phyloP scores from a whole-genome alignment of 2,329 filamentous ascomycete genomes.

The Sporothrix phasma region DNA sequence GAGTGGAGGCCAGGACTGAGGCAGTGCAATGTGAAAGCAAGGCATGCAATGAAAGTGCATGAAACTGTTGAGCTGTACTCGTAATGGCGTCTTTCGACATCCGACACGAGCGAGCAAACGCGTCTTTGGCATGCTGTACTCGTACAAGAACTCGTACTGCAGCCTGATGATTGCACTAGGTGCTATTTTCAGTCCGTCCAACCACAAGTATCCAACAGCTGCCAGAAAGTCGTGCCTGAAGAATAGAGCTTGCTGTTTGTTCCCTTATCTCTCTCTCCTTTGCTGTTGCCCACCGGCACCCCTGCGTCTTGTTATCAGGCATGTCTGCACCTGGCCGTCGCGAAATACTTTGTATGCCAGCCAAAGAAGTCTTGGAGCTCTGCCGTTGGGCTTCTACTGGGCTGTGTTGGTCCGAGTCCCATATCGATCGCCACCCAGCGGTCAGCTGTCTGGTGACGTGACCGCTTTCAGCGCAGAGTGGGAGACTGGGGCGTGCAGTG shows the following conservation, averaged over 20 bases:
- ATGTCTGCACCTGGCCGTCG: no score
- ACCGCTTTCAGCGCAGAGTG: background rate
- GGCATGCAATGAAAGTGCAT: background rate
- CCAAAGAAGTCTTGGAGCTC: background rate
- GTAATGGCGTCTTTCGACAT: background rate
- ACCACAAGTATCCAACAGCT: background rate
- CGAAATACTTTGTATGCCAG: background rate
- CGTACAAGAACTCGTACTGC: no score
- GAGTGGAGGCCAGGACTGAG: conserved; percentile 9
- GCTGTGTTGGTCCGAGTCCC: no score
- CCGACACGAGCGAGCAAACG: background rate
- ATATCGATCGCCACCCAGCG: no score
- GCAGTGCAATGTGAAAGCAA: conserved; percentile 2
- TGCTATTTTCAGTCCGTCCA: background rate
- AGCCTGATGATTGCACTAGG: background rate
- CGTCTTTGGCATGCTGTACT: background rate
- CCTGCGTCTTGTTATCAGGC: background rate
- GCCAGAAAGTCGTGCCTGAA: background rate
- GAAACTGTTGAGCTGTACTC: no score
- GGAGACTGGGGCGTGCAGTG: no score
- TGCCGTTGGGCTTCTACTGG: no score
- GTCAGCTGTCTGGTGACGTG: background rate
- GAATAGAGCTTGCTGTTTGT: background rate
- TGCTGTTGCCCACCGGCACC: background rate
- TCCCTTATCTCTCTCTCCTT: background rate